Evolutionary conservation across 1,139 yeast species (phyloP).

Genomic region (Geotrichum bryndzae): DNA sequence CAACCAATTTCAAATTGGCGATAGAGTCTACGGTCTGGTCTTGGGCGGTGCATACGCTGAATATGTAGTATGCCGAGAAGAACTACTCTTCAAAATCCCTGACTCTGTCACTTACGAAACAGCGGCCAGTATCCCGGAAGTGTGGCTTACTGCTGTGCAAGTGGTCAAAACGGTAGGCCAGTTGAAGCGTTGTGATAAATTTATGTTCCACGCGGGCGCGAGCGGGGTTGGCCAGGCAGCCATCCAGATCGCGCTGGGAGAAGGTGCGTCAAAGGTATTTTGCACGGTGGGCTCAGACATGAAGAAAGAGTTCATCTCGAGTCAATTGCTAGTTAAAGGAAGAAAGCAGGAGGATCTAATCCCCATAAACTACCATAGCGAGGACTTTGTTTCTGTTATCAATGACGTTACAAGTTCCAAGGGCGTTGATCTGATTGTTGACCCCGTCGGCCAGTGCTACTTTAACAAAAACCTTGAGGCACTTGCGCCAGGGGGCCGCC

Average conservation of each 20-base stretch:
- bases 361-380: constrained; percentile 30
- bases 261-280: constrained; percentile 34
- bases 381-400: constrained; percentile 25
- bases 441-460: constrained; percentile 34
- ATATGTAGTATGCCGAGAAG: too few relatives aligned
- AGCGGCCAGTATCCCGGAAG: too few relatives aligned
- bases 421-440: constrained; percentile 31
- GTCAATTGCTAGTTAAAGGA: neutral
- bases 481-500: constrained; percentile 29
- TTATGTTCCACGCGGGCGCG: too few relatives aligned
- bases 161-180: too few relatives aligned
- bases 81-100: too few relatives aligned
- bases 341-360: constrained; percentile 24
- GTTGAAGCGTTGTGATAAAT: too few relatives aligned
- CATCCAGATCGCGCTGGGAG: constrained; percentile 34
- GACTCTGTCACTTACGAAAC: too few relatives aligned
- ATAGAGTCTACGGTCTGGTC: too few relatives aligned
- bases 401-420: constrained; percentile 25
- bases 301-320: constrained; percentile 26
- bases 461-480: constrained; percentile 14
- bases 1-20: too few relatives aligned
- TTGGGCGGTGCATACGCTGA: too few relatives aligned
- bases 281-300: constrained; percentile 32
- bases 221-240: constrained; percentile 36
- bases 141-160: too few relatives aligned